These are phyloP conservation scores for Mortierella sp. DNA, from an alignment of 371 early-diverging fungal species.

Conservation along the genomic window DNA sequence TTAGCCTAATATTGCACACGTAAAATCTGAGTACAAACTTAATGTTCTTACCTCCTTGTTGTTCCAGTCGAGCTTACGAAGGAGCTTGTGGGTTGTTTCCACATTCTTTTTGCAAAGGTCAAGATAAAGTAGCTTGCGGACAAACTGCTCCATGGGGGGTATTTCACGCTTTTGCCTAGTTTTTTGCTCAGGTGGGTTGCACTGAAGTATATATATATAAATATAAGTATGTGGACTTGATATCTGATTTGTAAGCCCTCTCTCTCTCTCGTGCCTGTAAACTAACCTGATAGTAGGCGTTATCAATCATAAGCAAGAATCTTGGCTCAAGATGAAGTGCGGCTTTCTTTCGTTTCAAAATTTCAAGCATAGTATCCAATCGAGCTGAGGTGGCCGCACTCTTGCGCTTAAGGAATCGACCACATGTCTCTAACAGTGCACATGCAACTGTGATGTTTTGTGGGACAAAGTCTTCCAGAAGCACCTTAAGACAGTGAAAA, in stretches of 20 bases:
- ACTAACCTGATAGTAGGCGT: slow-evolving; percentile 86
- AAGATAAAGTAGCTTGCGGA: slow-evolving; percentile 86
- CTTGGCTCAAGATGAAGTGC: slow-evolving; percentile 88
- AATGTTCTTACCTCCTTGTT: slow-evolving; percentile 62
- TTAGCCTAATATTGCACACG: not conserved
- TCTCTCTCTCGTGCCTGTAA: not conserved
- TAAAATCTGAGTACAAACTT: not conserved
- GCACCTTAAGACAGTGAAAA: slow-evolving; percentile 85
- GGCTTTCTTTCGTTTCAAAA: slow-evolving; percentile 89
- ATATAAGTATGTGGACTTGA: not conserved
- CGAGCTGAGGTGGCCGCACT: slow-evolving; percentile 80
- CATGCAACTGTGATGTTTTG: slow-evolving; percentile 90
- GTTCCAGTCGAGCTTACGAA: slow-evolving; percentile 93
- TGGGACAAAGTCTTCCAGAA: slow-evolving; percentile 85
- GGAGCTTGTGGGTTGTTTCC: slow-evolving; percentile 77
- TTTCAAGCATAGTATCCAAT: slow-evolving; percentile 81
- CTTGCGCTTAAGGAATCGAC: slow-evolving; percentile 82
- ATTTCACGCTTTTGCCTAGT: slow-evolving; percentile 75
- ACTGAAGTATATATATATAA: slow-evolving; percentile 52
- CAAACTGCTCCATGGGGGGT: slow-evolving; percentile 84
- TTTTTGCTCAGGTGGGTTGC: slow-evolving; percentile 84
- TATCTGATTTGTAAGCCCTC: not conserved
- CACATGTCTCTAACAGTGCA: slow-evolving; percentile 90
- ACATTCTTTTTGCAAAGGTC: slow-evolving; percentile 78
- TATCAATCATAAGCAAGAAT: slow-evolving; percentile 90